These are phyloP conservation scores for Gamarada debralockiae DNA, from an alignment of 495 filamentous ascomycete genomes.

Conservation along the genomic window DNA sequence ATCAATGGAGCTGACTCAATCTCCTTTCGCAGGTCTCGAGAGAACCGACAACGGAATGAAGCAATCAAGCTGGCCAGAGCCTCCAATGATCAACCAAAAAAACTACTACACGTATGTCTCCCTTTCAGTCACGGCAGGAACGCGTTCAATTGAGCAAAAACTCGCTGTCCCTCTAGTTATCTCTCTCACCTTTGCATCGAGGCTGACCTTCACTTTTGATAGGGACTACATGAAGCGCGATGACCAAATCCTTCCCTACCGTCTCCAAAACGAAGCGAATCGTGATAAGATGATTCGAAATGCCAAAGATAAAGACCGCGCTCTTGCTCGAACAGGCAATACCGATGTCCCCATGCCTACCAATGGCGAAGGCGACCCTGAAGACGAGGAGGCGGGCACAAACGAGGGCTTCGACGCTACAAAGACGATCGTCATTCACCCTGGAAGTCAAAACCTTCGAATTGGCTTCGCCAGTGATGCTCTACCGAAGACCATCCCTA, in stretches of 20 bases:
- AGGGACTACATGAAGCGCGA: slow-evolving; percentile 98
- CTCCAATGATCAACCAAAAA: slow-evolving; percentile 94
- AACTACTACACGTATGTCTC: slow-evolving; percentile 94
- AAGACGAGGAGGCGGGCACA: slow-evolving; percentile 52
- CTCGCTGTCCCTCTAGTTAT: neutral
- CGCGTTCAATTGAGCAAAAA: neutral
- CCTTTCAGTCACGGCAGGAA: neutral
- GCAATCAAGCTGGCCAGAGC: slow-evolving; percentile 87
- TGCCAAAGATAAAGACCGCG: slow-evolving; percentile 82
- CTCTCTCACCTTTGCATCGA: neutral
- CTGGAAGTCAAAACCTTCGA: slow-evolving; percentile 95
- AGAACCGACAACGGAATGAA: slow-evolving; percentile 97
- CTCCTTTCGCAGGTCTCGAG: slow-evolving; percentile 65
- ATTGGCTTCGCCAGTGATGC: slow-evolving; percentile 94
- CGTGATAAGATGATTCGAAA: slow-evolving; percentile 73
- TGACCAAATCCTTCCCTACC: slow-evolving; percentile 86
- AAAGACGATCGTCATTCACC: slow-evolving; percentile 92
- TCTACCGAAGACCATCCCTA: slow-evolving; percentile 88
- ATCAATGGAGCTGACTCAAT: slow-evolving; percentile 5
- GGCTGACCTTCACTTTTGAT: neutral
- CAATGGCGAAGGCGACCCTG: slow-evolving; percentile 49
- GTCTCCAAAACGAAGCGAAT: slow-evolving; percentile 79
- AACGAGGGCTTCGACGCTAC: slow-evolving; percentile 66
- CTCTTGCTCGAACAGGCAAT: slow-evolving; percentile 69
- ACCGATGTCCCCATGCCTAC: slow-evolving; percentile 45